These are phyloP conservation scores for Astrephomene gubernaculifera DNA, from an alignment of 139 green algal species.

Conservation along the genomic window DNA sequence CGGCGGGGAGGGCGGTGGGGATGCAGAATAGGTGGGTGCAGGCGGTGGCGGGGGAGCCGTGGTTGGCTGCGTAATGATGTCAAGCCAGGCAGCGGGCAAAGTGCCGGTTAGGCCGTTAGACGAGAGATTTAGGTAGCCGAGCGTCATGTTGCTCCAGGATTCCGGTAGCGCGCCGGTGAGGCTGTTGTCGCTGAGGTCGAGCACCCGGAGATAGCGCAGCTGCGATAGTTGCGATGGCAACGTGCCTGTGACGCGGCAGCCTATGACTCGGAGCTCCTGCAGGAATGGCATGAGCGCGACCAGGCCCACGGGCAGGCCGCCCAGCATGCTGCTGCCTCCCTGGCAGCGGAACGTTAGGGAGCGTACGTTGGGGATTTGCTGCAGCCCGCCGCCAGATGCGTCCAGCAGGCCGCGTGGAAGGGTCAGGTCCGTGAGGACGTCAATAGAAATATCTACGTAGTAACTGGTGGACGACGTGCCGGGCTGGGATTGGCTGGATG, in stretches of 20 bases:
- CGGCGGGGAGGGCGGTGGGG: too few relatives aligned
- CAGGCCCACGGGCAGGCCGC: conserved; percentile 42
- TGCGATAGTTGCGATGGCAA: neutral
- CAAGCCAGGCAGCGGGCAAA: conserved; percentile 29
- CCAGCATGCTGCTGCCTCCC: conserved; percentile 6
- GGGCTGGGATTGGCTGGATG: neutral
- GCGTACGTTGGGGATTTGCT: conserved; percentile 11
- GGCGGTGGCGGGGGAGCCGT: neutral
- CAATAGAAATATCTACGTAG: conserved; percentile 13
- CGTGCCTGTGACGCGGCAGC: neutral
- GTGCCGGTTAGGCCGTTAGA: conserved; percentile 33
- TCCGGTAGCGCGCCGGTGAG: neutral
- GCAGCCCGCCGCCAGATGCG: neutral
- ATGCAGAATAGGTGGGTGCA: too few relatives aligned
- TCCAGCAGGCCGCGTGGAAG: conserved; percentile 9
- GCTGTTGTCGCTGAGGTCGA: conserved; percentile 39
- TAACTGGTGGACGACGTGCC: neutral
- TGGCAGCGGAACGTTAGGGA: conserved; percentile 30
- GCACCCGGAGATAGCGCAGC: conserved; percentile 35
- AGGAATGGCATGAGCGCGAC: conserved; percentile 30
- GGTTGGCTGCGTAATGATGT: neutral
- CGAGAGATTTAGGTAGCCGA: conserved; percentile 51
- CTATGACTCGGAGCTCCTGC: conserved; percentile 40
- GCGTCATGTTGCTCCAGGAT: conserved; percentile 12
- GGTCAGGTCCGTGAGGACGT: neutral